Percentiles rank a stretch among this genome's conserved stretches.
phyloP scores from a whole-genome alignment of 345 rosid species.

The Odontarrhena argentea region DNA sequence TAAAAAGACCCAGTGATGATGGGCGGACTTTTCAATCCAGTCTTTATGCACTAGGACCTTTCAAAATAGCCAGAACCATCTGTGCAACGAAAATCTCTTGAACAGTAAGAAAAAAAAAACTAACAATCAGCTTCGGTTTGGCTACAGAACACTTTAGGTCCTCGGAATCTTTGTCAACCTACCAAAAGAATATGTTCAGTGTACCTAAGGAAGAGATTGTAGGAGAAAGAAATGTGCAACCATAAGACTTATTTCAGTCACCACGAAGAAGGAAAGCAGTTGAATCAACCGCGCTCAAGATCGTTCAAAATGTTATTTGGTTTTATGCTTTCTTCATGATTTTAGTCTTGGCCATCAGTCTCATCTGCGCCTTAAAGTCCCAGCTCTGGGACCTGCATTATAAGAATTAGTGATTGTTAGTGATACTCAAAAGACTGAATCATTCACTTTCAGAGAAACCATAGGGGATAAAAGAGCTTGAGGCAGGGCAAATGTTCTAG shows the following conservation, averaged over 20 bases:
- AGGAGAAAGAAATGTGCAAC: not conserved
- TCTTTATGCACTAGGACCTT: not conserved
- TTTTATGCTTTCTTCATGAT: constrained; percentile 15
- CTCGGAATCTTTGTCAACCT: not conserved
- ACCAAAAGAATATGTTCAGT: constrained; percentile 4
- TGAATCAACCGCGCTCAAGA: constrained; percentile 17
- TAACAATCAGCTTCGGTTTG: not conserved
- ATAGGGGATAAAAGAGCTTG: not conserved
- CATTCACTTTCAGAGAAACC: constrained; percentile 16
- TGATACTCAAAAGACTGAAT: not conserved
- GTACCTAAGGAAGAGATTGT: not conserved
- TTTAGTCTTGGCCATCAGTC: constrained; percentile 12
- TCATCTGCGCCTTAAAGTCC: constrained; percentile 29
- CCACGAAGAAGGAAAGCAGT: not conserved
- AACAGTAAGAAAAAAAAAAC: not conserved
- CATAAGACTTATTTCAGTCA: not conserved
- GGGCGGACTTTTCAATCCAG: not conserved
- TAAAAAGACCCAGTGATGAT: no score
- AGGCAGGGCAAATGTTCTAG: not conserved
- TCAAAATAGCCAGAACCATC: not conserved
- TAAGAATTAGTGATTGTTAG: constrained; percentile 2
- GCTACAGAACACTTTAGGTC: not conserved
- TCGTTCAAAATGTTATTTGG: not conserved
- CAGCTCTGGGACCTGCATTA: constrained; percentile 33
- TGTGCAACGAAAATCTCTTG: constrained; percentile 3